phyloP scores from a whole-genome alignment of 371 early-diverging fungal species.

The Mucor mucedo region DNA sequence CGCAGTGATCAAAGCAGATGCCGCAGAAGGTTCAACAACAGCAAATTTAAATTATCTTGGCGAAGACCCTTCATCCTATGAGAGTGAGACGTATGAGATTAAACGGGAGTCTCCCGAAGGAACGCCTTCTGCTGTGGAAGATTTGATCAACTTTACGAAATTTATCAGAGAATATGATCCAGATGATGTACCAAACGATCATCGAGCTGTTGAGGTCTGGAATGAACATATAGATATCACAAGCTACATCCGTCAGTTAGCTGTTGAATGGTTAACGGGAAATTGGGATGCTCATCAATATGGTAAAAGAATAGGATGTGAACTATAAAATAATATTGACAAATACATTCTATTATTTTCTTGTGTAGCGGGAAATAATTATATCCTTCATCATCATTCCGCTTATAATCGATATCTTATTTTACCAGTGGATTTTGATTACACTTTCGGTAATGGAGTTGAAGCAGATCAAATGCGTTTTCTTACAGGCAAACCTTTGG shows the following conservation, averaged over 20 bases:
- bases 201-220: neutral
- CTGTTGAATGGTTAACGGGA: neutral
- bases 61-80: neutral
- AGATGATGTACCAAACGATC: neutral
- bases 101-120: neutral
- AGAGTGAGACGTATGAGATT: neutral
- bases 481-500: neutral
- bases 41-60: slow-evolving; percentile 3
- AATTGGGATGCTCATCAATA: slow-evolving; percentile 6
- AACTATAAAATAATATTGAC: neutral
- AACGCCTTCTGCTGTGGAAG: neutral
- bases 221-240: slow-evolving; percentile 2
- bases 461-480: neutral
- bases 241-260: slow-evolving; percentile 1
- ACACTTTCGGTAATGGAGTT: slow-evolving; percentile 1
- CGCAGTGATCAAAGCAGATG: neutral
- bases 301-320: neutral
- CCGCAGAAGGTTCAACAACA: neutral
- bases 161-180: neutral
- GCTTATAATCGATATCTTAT: neutral
- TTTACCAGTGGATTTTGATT: slow-evolving; percentile 2
- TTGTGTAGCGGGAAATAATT: slow-evolving; percentile 5
- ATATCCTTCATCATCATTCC: neutral
- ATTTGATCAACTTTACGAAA: neutral
- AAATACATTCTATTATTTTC: neutral